Evolutionary conservation across 163 green algal species (phyloP), one percentile per base, ranked within the genome.

Genomic region (Chlamydomonas reinhardtii): DNA sequence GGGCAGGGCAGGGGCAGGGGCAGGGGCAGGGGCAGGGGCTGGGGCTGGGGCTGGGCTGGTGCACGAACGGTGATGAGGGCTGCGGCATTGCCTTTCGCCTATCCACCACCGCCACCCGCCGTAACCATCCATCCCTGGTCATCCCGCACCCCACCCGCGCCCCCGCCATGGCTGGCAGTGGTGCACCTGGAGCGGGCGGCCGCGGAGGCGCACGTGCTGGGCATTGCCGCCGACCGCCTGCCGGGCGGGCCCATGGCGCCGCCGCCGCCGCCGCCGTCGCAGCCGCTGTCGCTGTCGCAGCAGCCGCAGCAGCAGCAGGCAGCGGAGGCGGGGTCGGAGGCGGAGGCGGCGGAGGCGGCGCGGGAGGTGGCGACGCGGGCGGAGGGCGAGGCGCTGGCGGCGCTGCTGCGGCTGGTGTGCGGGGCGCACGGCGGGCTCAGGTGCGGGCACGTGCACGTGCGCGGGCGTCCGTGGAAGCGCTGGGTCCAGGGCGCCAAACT

Each of bases 131-230:
- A n/a, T n/a, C n/a, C n/a, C n/a, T n/a, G n/a, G n/a, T n/a, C n/a
- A n/a, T 8, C 39, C 39, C 39, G 39, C 39, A 48, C 39, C 39
- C 69, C 32, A 11, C 8, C 34, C 32, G 19, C 20, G 34, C 35
- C 69, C 69, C 17, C 5, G 4, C 15, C 37, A 31, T 65, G 19
- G 39, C 37, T n/a, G 66, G 9, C 81, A 87, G 81, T 76, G 19
- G 61, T 81, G 27, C 81, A 87, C 71, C 81, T 87, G 81, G 71
- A 80, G 43, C 35, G 37, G 15, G 81, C 81, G 6, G 81, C 81
- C n/a, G 29, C 48, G 29, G 70, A 73, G 59, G 70, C 70, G n/a
- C 81, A 87, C 81, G 70, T 87, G 29, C 81, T 87, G 71, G 81
- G 81, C 59, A 59, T 74, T 19, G 81, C 71, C 3, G 54, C 81